These are phyloP conservation scores for Tagetes erecta DNA, from an alignment of 129 eudicot species.

Conservation along the genomic window DNA sequence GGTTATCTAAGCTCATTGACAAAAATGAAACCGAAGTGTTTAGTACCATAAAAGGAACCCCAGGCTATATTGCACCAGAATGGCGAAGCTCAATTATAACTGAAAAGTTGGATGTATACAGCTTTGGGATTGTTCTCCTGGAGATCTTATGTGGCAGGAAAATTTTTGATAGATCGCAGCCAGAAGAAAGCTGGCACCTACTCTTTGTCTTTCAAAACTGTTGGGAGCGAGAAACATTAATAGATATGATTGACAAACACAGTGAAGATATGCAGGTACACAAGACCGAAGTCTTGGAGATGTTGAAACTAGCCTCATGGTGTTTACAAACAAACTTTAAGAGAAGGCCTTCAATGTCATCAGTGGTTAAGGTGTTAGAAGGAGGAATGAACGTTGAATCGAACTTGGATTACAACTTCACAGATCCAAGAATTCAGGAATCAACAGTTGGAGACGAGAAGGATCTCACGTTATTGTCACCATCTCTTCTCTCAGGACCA, in stretches of 20 bases:
- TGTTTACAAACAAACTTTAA: conserved; percentile 35
- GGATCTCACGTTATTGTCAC: neutral
- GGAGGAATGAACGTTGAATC: conserved; percentile 31
- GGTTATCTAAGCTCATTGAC: conserved; percentile 42
- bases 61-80: conserved; percentile 53
- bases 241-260: conserved; percentile 28
- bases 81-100: conserved; percentile 44
- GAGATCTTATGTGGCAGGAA: conserved; percentile 45
- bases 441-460: neutral
- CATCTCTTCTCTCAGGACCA: conserved; percentile 29
- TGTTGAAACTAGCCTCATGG: conserved; percentile 44
- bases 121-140: conserved; percentile 46
- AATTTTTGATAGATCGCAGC: conserved; percentile 29
- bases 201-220: conserved; percentile 31
- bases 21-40: conserved; percentile 36
- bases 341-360: conserved; percentile 47
- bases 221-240: conserved; percentile 17
- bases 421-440: conserved; percentile 18
- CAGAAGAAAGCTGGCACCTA: conserved; percentile 39
- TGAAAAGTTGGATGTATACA: conserved; percentile 51
- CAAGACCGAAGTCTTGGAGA: conserved; percentile 1
- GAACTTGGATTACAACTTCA: conserved; percentile 36
- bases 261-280: conserved; percentile 30
- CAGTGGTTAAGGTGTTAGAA: conserved; percentile 44
- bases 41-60: conserved; percentile 48